Base-by-base conservation (phyloP, 805 yeast species). In the Candida caryicola region DNA sequence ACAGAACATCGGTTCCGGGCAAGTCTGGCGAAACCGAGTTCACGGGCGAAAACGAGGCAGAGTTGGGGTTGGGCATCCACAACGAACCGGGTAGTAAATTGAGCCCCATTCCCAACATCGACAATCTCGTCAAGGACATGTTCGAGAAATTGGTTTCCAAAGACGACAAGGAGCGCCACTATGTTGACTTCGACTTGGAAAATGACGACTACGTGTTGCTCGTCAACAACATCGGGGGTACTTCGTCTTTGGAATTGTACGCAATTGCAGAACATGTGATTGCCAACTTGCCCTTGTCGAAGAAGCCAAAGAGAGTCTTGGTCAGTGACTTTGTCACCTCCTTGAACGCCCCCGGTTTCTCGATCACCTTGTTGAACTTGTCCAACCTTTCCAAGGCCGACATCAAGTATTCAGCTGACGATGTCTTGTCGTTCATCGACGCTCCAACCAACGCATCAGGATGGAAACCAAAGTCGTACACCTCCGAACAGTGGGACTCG, bases 41-140 rank as follows among this genome's bases (percentile, higher is more conserved):
- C 39, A 73, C 87, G 44, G 73, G 64, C 18, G 72, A 61, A 3
- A 68, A 79, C 41, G 87, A 85, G 60, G 82, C 85, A 56, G 98
- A 90, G 60, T 73, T 90, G 41, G 98, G 98, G 18, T 82, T 90
- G 81, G 98, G 98, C 31, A 90, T 90, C 44, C 98, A 90, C 62
- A 90, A 90, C 54, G 98, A 90, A 59, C 93, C 96, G 1, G 97
- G 97, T 44, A 81, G 81, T 41, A 75, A 77, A 44, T 55, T 77
- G 26, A 63, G 70, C 19, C 83, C 85, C 13, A 77, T 90, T 49
- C 96, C 97, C 17, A 57, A 77, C 0, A 77, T 87, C 35, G 81
- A 78, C 13, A 75, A 74, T 0, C 64, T 91, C 37, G 41, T 72
- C 19, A 66, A 71, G 17, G 69, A 76, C 21, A 70, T 91, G 69